phyloP scores from a whole-genome alignment of 2,329 filamentous ascomycete genomes.

The Incumbomyces delicatus region DNA sequence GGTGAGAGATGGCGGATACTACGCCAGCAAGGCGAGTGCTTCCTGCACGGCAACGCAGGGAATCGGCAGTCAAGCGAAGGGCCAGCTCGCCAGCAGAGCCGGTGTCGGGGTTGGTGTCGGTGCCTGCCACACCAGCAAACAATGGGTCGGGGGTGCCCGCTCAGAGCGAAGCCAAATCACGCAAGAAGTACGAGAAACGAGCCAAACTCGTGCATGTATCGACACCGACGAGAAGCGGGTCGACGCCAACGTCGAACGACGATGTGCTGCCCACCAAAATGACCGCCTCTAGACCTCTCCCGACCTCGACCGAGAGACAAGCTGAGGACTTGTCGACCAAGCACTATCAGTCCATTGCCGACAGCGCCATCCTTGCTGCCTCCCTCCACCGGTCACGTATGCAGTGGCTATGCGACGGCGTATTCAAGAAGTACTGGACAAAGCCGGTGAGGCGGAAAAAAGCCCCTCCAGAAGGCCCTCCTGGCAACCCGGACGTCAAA shows the following conservation, averaged over 20 bases:
- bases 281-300: slow-evolving; percentile 44
- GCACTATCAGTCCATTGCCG: slow-evolving; percentile 51
- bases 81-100: slow-evolving; percentile 22
- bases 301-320: slow-evolving; percentile 44
- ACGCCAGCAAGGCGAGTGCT: slow-evolving; percentile 37
- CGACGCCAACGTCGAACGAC: slow-evolving; percentile 25
- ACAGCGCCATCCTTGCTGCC: slow-evolving; percentile 48
- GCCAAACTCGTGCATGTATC: neutral
- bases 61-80: slow-evolving; percentile 34
- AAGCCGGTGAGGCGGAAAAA: slow-evolving; percentile 47
- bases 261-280: slow-evolving; percentile 43
- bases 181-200: neutral
- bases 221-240: slow-evolving; percentile 24
- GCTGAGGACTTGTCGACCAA: slow-evolving; percentile 35
- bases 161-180: slow-evolving; percentile 2
- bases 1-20: neutral
- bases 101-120: slow-evolving; percentile 4
- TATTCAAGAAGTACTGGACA: slow-evolving; percentile 49
- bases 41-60: slow-evolving; percentile 34
- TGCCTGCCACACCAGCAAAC: neutral
- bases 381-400: slow-evolving; percentile 51
- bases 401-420: slow-evolving; percentile 45
- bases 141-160: neutral
- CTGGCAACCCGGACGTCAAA: slow-evolving; percentile 40
- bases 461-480: slow-evolving; percentile 35